Percentiles rank a stretch among this genome's conserved stretches.
phyloP scores from a whole-genome alignment of 441 rosid genomes.

The Viola pubescens region DNA sequence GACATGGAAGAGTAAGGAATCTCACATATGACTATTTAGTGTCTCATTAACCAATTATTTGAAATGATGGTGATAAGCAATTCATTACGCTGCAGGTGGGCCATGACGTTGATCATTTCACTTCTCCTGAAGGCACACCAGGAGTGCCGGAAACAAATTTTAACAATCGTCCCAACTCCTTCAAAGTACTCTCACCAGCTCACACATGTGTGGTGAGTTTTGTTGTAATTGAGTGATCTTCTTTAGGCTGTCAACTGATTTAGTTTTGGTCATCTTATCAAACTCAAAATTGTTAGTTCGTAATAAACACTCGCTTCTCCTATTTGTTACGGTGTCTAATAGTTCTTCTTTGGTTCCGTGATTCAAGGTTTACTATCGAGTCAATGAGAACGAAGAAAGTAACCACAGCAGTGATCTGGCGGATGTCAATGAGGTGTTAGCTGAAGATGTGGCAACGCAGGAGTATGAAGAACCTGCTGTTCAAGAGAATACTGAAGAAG shows the following conservation, averaged over 20 bases:
- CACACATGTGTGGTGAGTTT: constrained; percentile 58
- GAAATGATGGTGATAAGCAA: neutral
- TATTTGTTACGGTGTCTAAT: constrained; percentile 1
- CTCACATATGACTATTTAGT: constrained; percentile 6
- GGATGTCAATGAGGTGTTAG: neutral
- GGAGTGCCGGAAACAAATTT: constrained; percentile 80
- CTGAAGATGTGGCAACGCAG: constrained; percentile 12
- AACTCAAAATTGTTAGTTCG: neutral
- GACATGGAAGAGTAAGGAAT: constrained; percentile 63
- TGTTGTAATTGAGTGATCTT: neutral
- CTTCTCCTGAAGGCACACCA: constrained; percentile 69
- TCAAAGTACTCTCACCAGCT: constrained; percentile 62
- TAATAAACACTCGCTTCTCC: neutral
- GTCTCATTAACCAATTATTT: constrained; percentile 1
- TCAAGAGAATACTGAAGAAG: constrained; percentile 16
- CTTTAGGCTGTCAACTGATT: neutral
- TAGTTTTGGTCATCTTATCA: too few species aligned
- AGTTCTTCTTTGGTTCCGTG: constrained; percentile 2
- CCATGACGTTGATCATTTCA: constrained; percentile 64
- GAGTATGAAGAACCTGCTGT: constrained; percentile 17
- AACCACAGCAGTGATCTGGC: constrained; percentile 1
- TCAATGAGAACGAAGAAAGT: constrained; percentile 38
- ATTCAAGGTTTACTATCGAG: constrained; percentile 48
- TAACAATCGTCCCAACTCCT: constrained; percentile 76
- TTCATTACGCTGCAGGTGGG: constrained; percentile 42